Evolutionary conservation across 1,139 yeast species (phyloP).

Genomic region (Taiozyma sp.): DNA sequence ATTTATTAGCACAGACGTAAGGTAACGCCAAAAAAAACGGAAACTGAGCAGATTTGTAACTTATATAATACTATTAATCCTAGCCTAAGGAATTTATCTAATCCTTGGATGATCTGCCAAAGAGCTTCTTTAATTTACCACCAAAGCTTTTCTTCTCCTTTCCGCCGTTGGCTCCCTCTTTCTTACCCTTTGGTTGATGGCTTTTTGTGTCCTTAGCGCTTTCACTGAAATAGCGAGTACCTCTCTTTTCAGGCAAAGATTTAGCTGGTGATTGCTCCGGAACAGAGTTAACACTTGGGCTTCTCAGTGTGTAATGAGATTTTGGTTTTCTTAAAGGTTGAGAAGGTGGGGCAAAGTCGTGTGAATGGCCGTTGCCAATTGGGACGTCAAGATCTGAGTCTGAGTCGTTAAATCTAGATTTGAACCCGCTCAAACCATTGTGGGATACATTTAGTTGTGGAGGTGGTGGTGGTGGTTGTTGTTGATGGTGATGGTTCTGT

Average conservation of each 20-base stretch:
- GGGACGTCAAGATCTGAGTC: slow-evolving; percentile 46
- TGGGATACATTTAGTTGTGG: slow-evolving; percentile 1
- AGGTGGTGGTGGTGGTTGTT: slow-evolving; percentile 6
- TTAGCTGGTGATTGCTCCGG: slow-evolving; percentile 14
- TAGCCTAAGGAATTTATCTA: not conserved
- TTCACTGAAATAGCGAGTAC: slow-evolving; percentile 23
- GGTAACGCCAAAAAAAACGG: too few relatives aligned
- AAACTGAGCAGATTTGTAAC: too few relatives aligned
- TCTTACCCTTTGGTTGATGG: slow-evolving; percentile 3
- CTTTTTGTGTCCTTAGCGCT: slow-evolving; percentile 10
- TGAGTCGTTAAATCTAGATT: slow-evolving; percentile 54
- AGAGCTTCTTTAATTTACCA: slow-evolving; percentile 52
- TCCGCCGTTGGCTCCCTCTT: slow-evolving; percentile 17
- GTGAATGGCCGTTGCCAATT: slow-evolving; percentile 5
- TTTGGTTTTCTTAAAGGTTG: slow-evolving; percentile 19
- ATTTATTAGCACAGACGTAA: too few relatives aligned
- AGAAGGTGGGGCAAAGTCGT: slow-evolving; percentile 13
- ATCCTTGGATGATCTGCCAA: slow-evolving; percentile 37
- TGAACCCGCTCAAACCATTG: slow-evolving; percentile 13
- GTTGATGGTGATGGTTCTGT: slow-evolving; percentile 11
- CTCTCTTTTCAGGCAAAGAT: slow-evolving; percentile 20
- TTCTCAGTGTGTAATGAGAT: slow-evolving; percentile 20
- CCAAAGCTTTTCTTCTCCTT: slow-evolving; percentile 45
- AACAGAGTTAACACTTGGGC: slow-evolving; percentile 20
- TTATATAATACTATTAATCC: not conserved